Percentiles rank a stretch among this genome's conserved stretches.
These are phyloP conservation scores for Neofusicoccum umdonicola DNA, from an alignment of 2,329 filamentous ascomycete species.

Conservation along the genomic window DNA sequence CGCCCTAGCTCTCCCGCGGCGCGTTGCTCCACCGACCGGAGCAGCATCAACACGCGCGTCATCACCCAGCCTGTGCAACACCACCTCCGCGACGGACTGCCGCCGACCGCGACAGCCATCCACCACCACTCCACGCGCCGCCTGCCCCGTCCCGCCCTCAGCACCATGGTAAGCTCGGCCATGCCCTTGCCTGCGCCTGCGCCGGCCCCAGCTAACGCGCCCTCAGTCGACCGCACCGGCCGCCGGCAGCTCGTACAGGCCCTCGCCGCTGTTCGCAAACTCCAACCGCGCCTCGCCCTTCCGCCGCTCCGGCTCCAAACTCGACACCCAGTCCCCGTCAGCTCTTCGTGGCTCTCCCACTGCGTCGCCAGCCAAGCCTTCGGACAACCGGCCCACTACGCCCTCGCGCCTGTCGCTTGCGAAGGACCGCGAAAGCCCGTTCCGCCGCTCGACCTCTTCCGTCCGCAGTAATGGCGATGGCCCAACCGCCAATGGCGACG, in stretches of 20 bases:
- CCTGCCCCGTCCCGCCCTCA: background rate
- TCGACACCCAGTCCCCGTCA: slow-evolving; percentile 37
- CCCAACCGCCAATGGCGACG: background rate
- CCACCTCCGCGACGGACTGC: too few species aligned
- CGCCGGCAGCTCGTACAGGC: slow-evolving; percentile 35
- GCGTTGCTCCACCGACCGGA: slow-evolving; percentile 8
- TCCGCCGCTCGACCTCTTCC: slow-evolving; percentile 33
- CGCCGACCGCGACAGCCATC: background rate
- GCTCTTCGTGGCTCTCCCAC: slow-evolving; percentile 28
- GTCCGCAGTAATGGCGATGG: slow-evolving; percentile 25
- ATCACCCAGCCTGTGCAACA: background rate
- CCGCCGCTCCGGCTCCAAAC: slow-evolving; percentile 40
- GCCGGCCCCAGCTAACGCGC: background rate
- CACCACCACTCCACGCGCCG: background rate
- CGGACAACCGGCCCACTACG: slow-evolving; percentile 16
- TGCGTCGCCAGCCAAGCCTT: slow-evolving; percentile 19
- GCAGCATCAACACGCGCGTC: slow-evolving; percentile 6
- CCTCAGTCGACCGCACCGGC: slow-evolving; percentile 6
- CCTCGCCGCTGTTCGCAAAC: slow-evolving; percentile 44
- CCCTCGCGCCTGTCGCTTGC: slow-evolving; percentile 22
- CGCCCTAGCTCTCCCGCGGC: background rate
- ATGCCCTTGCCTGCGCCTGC: background rate
- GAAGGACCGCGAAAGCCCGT: slow-evolving; percentile 19
- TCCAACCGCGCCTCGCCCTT: slow-evolving; percentile 43
- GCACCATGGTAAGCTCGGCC: slow-evolving; percentile 10